A percentile compares a stretch with the other conserved stretches of the same genome.
Conservation (phyloP, 2,329 filamentous ascomycete species). For the Magnaporthales sp. region DNA sequence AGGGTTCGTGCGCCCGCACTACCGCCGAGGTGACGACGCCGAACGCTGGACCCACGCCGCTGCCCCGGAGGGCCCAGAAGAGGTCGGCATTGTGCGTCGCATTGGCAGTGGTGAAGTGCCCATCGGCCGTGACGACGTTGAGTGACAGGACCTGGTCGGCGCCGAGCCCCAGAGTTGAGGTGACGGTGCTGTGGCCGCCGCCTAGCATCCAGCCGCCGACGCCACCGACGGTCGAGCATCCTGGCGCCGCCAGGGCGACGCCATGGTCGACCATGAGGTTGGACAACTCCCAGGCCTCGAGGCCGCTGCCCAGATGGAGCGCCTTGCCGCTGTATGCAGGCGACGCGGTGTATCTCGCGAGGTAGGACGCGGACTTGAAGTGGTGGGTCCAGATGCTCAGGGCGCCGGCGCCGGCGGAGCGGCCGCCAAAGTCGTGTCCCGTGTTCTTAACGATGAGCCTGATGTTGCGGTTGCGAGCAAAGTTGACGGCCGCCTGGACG, state of each 20-base stretch:
- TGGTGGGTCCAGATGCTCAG: constrained; percentile 42
- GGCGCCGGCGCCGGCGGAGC: constrained; percentile 35
- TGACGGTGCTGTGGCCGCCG: constrained; percentile 39
- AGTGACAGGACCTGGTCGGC: constrained; percentile 42
- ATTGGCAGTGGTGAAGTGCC: constrained; percentile 34
- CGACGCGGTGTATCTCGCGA: constrained; percentile 17
- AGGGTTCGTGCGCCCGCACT: background rate
- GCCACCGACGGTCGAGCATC: constrained; percentile 25
- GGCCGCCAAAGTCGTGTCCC: constrained; percentile 36
- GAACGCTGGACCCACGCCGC: constrained; percentile 30
- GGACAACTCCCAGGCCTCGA: constrained; percentile 25
- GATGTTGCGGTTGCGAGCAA: constrained; percentile 24
- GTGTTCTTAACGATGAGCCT: constrained; percentile 32
- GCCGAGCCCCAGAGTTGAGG: constrained; percentile 37
- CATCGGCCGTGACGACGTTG: constrained; percentile 38
- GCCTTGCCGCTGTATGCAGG: constrained; percentile 21
- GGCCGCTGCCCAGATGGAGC: constrained; percentile 21
- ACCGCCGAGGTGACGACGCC: constrained; percentile 5
- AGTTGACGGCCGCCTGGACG: constrained; percentile 22
- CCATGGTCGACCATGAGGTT: constrained; percentile 22
- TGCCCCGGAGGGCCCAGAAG: constrained; percentile 46
- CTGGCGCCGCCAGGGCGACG: constrained; percentile 22
- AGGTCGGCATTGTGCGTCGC: constrained; percentile 37
- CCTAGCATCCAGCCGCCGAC: constrained; percentile 43
- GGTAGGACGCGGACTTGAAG: constrained; percentile 31